phyloP scores from a whole-genome alignment of 768 basidiomycete species.

The Pulveroboletus sp. region DNA sequence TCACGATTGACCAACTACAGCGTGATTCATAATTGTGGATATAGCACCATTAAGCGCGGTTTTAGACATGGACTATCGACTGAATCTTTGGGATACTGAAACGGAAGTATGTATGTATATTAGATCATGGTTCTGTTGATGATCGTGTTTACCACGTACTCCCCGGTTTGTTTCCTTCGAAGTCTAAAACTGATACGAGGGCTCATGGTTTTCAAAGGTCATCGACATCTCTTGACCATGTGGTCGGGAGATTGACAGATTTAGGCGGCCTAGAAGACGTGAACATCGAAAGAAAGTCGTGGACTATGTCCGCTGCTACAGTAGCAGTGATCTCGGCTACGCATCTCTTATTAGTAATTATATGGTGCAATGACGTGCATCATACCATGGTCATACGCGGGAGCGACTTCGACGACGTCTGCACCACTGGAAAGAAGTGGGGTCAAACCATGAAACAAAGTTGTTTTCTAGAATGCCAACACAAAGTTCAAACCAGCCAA shows the following conservation, averaged over 20 bases:
- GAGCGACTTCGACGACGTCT: slow-evolving; percentile 26
- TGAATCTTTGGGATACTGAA: slow-evolving; percentile 48
- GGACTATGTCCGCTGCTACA: slow-evolving; percentile 44
- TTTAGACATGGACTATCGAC: slow-evolving; percentile 54
- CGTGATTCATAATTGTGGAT: neutral
- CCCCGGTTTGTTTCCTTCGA: neutral
- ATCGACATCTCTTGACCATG: slow-evolving; percentile 22
- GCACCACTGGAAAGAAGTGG: slow-evolving; percentile 14
- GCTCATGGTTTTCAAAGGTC: slow-evolving; percentile 14
- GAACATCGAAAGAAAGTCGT: slow-evolving; percentile 44
- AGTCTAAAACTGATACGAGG: too few species aligned
- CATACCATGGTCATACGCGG: slow-evolving; percentile 27
- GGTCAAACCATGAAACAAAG: neutral
- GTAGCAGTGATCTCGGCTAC: slow-evolving; percentile 40
- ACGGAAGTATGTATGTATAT: neutral
- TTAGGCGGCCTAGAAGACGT: slow-evolving; percentile 25
- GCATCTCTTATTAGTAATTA: slow-evolving; percentile 6
- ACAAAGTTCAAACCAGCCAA: slow-evolving; percentile 77
- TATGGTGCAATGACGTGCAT: neutral
- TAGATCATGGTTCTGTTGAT: neutral
- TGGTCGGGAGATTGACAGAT: slow-evolving; percentile 9
- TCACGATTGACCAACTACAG: too few species aligned
- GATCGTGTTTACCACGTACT: neutral
- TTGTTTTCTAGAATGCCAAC: slow-evolving; percentile 33
- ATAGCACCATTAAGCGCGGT: neutral